Conservation (phyloP, 2,329 filamentous ascomycete genomes). For the Zymoseptoria brevis region DNA sequence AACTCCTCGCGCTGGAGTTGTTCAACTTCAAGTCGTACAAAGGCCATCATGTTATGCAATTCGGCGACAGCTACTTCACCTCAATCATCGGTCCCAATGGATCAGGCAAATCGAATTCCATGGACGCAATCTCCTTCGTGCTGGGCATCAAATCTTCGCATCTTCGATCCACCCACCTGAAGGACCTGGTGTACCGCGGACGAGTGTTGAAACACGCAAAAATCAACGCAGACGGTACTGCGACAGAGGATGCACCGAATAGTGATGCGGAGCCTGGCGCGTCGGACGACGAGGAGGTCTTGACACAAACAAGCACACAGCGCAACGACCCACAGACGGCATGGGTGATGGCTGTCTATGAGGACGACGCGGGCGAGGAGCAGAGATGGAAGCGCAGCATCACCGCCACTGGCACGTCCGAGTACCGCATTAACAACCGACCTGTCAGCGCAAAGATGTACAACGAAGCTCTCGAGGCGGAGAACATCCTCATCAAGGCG, state of each 20-base stretch:
- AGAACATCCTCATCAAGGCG: conserved; percentile 97
- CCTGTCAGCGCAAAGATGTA: conserved; percentile 84
- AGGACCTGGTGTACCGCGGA: conserved; percentile 92
- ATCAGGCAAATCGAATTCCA: conserved; percentile 97
- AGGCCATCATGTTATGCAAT: conserved; percentile 85
- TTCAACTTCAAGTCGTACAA: conserved; percentile 99
- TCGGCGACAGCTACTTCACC: conserved; percentile 97
- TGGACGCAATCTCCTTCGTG: conserved; percentile 99
- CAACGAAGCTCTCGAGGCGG: conserved; percentile 81
- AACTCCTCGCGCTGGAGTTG: conserved; percentile 88
- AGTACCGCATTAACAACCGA: conserved; percentile 94
- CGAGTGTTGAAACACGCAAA: conserved; percentile 86
- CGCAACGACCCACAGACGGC: conserved; percentile 79
- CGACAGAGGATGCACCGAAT: conserved; percentile 37
- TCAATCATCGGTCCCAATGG: conserved; percentile 99
- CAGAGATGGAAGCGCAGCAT: conserved; percentile 95
- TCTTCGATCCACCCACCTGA: conserved; percentile 83
- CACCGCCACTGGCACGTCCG: conserved; percentile 77
- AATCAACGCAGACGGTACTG: conserved; percentile 85
- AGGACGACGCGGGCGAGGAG: conserved; percentile 91
- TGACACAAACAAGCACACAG: conserved; percentile 56
- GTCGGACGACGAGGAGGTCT: conserved; percentile 38
- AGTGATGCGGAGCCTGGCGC: conserved; percentile 47
- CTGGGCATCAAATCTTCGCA: conserved; percentile 98
- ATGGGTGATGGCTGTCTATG: conserved; percentile 99